Evolutionary conservation across 2,329 filamentous ascomycete genomes (phyloP), one percentile per base, ranked within the genome.

Genomic region (Thielaviopsis euricoi): DNA sequence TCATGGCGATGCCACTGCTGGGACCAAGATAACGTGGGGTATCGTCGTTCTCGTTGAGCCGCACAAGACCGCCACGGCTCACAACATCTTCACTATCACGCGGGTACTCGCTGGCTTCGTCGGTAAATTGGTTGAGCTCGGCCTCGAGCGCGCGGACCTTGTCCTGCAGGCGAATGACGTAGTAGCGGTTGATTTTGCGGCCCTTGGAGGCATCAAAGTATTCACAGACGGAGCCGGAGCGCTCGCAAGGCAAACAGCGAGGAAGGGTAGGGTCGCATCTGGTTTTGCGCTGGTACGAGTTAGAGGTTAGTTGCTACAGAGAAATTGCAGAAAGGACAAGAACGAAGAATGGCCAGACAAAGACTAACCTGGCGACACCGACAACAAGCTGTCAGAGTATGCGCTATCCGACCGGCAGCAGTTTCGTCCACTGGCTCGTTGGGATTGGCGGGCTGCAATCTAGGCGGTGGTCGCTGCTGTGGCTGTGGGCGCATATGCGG

Each of bases 1-100:
- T 95, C 74, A 97, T 95, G 66, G 89, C 88, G 65, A 96, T 95
- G 60, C 91, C 93, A 68, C 91, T 97, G 53, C 90, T 95, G 2
- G 93, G 87, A 0, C 93, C 93, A 2, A 98, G 75, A 67, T 93
- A 97, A 62, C 91, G 87, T 17, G 87, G 83, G 1, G 80, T 84
- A 70, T 96, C 91, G 68, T 95, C 89, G 58, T 84, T 83, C 65
- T 91, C 87, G 65, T 86, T 83, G 56, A 97, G 81, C 50, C 85
- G 85, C 64, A 97, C 88, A 63, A 91, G 80, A 25, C 89, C 90
- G 22, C 88, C 88, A 0, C 87, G 87, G 22, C 89, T 85, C 64
- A 96, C 82, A 70, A 96, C 86, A 64, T 93, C 83, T 69, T 96
- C 91, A 22, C 82, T 80, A 67, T 85, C 85, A 49, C 81, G 80